Base-by-base conservation (phyloP, 805 yeast species). In the Metschnikowia sp. region DNA sequence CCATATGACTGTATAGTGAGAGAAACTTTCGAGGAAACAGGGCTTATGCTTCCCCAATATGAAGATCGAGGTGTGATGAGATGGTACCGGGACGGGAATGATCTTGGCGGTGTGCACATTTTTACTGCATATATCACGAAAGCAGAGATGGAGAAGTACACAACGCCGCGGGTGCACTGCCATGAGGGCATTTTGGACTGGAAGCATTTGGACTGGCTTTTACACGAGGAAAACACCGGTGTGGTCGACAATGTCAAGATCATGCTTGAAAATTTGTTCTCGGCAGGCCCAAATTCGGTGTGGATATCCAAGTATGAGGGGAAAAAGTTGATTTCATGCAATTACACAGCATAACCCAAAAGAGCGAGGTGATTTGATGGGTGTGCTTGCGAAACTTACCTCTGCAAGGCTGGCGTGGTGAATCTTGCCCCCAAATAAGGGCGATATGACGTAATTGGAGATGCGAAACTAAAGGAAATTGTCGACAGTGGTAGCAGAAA, bases 141-240 rank as follows among this genome's bases (percentile, higher is more conserved):
- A 26, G 61, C 56, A 26, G 59, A 57, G 19, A 57, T 58, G 47
- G 59, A 53, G 6, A 29, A 39, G 5, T 68, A 66, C 50, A 49
- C 41, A 11, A 68, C 74, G 3, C 74, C 73, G 2, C 50, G 51
- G 33, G 56, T 51, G 45, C 54, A 55, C 40, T 58, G 69, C 48
- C 61, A 68, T 35, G 77, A 72, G 57, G 77, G 77, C 1, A 68
- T 72, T 12, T 59, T 72, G 32, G 76, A 72, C 55, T 72, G 76
- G 75, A 70, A 72, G 51, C 39, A 50, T 15, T 37, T 62, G 43
- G 69, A 61, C 29, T 72, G 77, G 77, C 56, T 68, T 10, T 32
- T 64, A 19, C 59, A 69, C 51, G 52, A 52, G 10, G 66, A 69
- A 18, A 72, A 72, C 51, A 51, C 65, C 10, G 77, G 77, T 0